A percentile compares a stretch with the other conserved stretches of the same genome.
These are phyloP conservation scores for Melanomma pulvis-pyrius DNA, from an alignment of 495 filamentous ascomycete species.

Conservation along the genomic window DNA sequence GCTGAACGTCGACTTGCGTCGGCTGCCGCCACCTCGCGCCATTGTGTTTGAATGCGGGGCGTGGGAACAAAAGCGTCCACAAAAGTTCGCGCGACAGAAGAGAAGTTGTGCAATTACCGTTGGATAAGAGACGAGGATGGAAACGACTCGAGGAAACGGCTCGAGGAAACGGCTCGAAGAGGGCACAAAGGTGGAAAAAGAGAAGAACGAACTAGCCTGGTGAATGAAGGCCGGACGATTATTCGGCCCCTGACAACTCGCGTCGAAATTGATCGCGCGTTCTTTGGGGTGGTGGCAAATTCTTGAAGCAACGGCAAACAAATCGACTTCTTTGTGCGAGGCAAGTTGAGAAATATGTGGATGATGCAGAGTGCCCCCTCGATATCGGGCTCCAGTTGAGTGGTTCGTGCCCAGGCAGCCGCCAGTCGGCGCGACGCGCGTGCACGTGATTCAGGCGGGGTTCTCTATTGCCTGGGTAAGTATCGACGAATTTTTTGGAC, in stretches of 20 bases:
- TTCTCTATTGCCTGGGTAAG: too few relatives aligned
- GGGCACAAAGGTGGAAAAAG: background rate
- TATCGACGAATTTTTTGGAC: too few relatives aligned
- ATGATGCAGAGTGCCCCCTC: background rate
- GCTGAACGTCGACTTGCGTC: background rate
- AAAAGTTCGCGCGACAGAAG: background rate
- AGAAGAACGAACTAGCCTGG: constrained; percentile 4
- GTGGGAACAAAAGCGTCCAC: background rate
- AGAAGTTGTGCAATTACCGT: background rate
- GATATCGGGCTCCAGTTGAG: background rate
- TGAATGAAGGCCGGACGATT: constrained; percentile 9
- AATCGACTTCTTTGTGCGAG: background rate
- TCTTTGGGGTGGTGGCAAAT: constrained; percentile 23
- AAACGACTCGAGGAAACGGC: background rate
- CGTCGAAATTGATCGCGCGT: constrained; percentile 11
- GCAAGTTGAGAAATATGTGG: background rate
- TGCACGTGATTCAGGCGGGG: too few relatives aligned
- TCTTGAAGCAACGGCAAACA: background rate
- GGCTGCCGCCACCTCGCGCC: background rate
- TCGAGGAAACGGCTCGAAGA: constrained; percentile 1
- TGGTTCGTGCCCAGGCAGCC: too few relatives aligned
- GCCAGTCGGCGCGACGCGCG: too few relatives aligned
- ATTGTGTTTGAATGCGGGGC: background rate
- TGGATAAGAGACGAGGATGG: background rate
- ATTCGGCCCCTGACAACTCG: constrained; percentile 7